A percentile compares a stretch with the other conserved stretches of the same genome.
Conservation (phyloP, 2,329 filamentous ascomycete genomes). For the Tolypocladium cylindrosporum region DNA sequence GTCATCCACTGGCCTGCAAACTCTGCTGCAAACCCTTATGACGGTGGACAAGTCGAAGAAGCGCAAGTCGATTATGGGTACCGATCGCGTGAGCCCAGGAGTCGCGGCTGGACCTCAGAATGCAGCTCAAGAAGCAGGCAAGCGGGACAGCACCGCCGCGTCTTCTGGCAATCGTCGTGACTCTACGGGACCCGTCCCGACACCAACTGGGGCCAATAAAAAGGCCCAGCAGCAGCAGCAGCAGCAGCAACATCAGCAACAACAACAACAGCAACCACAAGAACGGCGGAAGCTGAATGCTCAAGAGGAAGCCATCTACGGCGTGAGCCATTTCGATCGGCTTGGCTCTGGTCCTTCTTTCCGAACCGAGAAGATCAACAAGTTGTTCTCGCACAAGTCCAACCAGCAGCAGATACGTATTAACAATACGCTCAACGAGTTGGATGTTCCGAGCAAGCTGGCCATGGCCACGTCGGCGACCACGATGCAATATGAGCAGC, state of each 20-base stretch:
- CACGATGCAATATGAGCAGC: slow-evolving; percentile 58
- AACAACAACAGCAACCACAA: slow-evolving; percentile 24
- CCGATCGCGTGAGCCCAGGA: slow-evolving; percentile 41
- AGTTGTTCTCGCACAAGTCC: slow-evolving; percentile 68
- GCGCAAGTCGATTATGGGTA: slow-evolving; percentile 59
- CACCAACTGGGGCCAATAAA: slow-evolving; percentile 34
- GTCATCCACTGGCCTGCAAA: slow-evolving; percentile 68
- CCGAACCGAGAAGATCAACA: slow-evolving; percentile 73
- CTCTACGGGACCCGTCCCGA: slow-evolving; percentile 20
- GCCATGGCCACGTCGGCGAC: slow-evolving; percentile 67
- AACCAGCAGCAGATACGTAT: slow-evolving; percentile 69
- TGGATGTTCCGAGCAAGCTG: slow-evolving; percentile 60
- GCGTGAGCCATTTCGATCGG: slow-evolving; percentile 77
- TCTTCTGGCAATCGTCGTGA: slow-evolving; percentile 26
- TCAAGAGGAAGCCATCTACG: slow-evolving; percentile 70
- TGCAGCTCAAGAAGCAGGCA: slow-evolving; percentile 23
- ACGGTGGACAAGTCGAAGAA: slow-evolving; percentile 84
- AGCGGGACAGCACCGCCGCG: slow-evolving; percentile 45
- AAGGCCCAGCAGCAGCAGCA: slow-evolving; percentile 31
- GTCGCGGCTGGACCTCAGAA: slow-evolving; percentile 28
- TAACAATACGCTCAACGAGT: slow-evolving; percentile 58
- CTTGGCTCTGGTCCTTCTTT: slow-evolving; percentile 81
- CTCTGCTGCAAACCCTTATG: slow-evolving; percentile 73
- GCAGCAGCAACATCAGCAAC: slow-evolving; percentile 17
- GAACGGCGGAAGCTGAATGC: slow-evolving; percentile 62